Evolutionary conservation across 768 basidiomycete species (phyloP).

Genomic region (Mycena haematopus): DNA sequence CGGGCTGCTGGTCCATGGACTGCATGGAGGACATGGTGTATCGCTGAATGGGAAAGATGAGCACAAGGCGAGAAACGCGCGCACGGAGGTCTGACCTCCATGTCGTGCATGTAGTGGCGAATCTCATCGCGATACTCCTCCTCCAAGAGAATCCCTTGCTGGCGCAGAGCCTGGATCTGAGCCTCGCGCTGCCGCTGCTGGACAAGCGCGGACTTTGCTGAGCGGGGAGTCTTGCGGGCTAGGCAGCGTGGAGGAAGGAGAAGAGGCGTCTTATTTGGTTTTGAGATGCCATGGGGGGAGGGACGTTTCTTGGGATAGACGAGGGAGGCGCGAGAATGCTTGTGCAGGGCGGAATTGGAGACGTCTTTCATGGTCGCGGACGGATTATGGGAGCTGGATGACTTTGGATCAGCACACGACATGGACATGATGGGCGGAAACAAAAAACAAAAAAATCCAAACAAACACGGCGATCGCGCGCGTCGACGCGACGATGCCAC

Average conservation of each 20-base stretch:
- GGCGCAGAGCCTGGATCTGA: constrained; percentile 71
- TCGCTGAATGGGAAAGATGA: constrained; percentile 52
- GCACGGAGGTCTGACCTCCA: constrained; percentile 80
- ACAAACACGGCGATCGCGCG: constrained; percentile 23
- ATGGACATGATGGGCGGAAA: constrained; percentile 46
- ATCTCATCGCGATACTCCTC: constrained; percentile 97
- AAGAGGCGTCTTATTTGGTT: constrained; percentile 63
- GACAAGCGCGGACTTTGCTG: constrained; percentile 62
- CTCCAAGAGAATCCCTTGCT: constrained; percentile 83
- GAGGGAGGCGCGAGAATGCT: constrained; percentile 64
- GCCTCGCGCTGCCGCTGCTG: constrained; percentile 74
- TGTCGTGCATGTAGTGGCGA: constrained; percentile 91
- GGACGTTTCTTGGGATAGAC: constrained; percentile 88
- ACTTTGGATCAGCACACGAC: constrained; percentile 45
- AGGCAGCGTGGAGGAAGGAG: constrained; percentile 56
- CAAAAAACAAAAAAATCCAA: constrained; percentile 32
- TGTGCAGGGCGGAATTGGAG: constrained; percentile 55
- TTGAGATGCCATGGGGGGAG: constrained; percentile 79
- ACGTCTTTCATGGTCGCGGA: constrained; percentile 78
- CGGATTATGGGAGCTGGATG: constrained; percentile 29
- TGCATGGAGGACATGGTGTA: constrained; percentile 90
- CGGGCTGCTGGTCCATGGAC: constrained; percentile 99
- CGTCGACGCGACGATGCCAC: constrained; percentile 27
- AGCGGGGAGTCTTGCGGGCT: constrained; percentile 68
- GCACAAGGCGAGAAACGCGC: constrained; percentile 24